Base-by-base conservation (phyloP, 805 yeast species). In the Metschnikowia henanensis region DNA sequence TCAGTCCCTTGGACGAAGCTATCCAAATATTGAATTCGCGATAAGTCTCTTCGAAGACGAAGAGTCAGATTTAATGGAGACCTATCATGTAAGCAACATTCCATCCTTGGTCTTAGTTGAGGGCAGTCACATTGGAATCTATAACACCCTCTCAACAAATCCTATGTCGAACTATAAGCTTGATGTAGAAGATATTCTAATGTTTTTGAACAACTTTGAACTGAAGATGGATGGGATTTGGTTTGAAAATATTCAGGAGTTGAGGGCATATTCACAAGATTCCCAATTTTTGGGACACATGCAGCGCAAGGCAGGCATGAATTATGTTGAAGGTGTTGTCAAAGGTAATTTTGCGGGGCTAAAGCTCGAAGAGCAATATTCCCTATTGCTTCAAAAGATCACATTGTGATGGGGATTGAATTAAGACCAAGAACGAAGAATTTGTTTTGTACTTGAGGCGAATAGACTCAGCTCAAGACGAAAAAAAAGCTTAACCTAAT, bases 21-120 rank as follows among this genome's bases (percentile, higher is more conserved):
- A 30, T 22, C 31, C 49, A 9, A 17, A 45, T 28, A 32, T 60
- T 3, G 37, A 45, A 10, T 64, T 66, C 47, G 60, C 57, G 1
- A 32, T 67, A 3, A 59, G 61, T 2, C 65, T 62, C 39, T 46
- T 59, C 10, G 63, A 58, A 20, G 46, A 53, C 7, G 50, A 50
- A 12, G 56, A 43, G 16, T 48, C 51, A 6, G 56, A 57, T 0
- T 37, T 66, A 5, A 46, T 66, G 29, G 47, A 47, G 23, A 43
- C 45, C n/a, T 67, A 50, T 44, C 52, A 51, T 28, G 57, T 71
- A 16, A 62, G 63, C 40, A 62, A 65, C 43, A 58, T 59, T 33
- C 75, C 60, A 21, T 62, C 65, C 48, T 60, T 51, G 53, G 64
- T 49, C 35, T 68, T 50, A 56, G 58, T 58, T 21, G 53, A 50